Evolutionary conservation across 345 rosid species (phyloP).

Genomic region (Nasturtium officinale): DNA sequence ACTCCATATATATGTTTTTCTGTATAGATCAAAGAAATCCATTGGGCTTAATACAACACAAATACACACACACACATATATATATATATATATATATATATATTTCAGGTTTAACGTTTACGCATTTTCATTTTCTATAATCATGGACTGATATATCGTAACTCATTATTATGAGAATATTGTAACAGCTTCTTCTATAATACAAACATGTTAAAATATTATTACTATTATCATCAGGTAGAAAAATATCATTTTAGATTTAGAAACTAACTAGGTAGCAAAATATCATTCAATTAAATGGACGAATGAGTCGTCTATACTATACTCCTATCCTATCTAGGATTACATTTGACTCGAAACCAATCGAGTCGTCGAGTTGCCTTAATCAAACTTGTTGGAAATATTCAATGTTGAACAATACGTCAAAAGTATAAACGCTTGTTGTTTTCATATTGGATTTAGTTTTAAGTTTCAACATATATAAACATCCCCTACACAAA

Average conservation of each 20-base stretch:
- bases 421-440: not conserved
- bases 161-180: not conserved
- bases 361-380: not conserved
- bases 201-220: not conserved
- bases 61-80: not conserved
- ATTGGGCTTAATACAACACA: not conserved
- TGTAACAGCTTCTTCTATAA: not conserved
- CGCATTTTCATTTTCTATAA: not conserved
- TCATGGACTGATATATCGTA: not conserved
- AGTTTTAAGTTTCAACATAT: not conserved
- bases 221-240: not conserved
- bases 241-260: not conserved
- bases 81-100: no score
- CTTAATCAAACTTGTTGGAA: slow-evolving; percentile 15
- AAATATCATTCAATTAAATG: not conserved
- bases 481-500: not conserved
- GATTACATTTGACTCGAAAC: not conserved
- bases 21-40: not conserved
- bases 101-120: not conserved
- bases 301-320: not conserved
- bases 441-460: not conserved
- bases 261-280: no score
- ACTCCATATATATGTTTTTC: not conserved
- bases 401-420: slow-evolving; percentile 9
- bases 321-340: not conserved